These are phyloP conservation scores for Rugosomyces carneus DNA, from an alignment of 1,284 basidiomycete genomes.

Conservation along the genomic window DNA sequence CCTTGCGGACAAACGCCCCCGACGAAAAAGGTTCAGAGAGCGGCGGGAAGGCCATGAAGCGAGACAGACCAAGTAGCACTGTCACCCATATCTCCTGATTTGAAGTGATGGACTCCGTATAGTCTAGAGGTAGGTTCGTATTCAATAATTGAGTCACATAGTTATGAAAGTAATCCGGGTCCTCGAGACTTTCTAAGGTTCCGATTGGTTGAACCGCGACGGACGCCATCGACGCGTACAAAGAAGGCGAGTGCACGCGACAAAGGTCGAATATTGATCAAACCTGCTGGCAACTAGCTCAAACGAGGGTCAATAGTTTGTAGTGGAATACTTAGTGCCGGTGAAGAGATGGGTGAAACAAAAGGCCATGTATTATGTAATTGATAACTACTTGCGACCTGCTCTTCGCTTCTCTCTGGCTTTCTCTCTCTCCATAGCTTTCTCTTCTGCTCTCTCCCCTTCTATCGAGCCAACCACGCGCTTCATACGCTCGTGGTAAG, in stretches of 20 bases:
- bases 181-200: constrained; percentile 14
- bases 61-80: constrained; percentile 44
- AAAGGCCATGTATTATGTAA: neutral
- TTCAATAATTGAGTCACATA: constrained; percentile 16
- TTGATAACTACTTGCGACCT: constrained; percentile 52
- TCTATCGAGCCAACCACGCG: constrained; percentile 80
- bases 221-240: constrained; percentile 12
- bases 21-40: constrained; percentile 37
- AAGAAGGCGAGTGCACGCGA: neutral
- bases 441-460: constrained; percentile 92
- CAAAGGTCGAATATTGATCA: neutral
- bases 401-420: constrained; percentile 69
- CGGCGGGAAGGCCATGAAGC: constrained; percentile 48
- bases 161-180: constrained; percentile 16
- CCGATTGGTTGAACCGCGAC: constrained; percentile 11
- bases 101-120: constrained; percentile 20
- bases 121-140: constrained; percentile 12
- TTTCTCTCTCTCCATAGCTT: constrained; percentile 84
- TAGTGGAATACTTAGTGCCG: neutral
- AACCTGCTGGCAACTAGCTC: neutral
- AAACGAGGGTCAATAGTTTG: neutral
- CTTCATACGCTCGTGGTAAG: constrained; percentile 78
- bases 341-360: neutral
- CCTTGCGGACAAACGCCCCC: constrained; percentile 50
- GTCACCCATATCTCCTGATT: constrained; percentile 31